These are phyloP conservation scores for Pachysandra terminalis DNA, from an alignment of 164 flowering plant genomes.

Conservation along the genomic window DNA sequence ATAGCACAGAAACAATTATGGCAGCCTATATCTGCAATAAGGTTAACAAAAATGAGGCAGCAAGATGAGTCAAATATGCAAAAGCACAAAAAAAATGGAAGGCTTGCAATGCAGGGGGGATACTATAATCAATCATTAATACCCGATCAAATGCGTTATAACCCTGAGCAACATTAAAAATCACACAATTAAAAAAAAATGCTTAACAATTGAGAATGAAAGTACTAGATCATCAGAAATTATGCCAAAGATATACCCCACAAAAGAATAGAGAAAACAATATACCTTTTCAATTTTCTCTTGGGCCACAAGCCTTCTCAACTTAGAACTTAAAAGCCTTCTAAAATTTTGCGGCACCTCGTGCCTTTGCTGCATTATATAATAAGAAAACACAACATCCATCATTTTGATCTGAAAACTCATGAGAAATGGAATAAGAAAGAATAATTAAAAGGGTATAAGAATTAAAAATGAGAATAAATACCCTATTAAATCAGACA, in stretches of 20 bases:
- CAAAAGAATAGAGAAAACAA: not conserved
- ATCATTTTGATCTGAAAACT: not conserved
- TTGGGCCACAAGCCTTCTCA: conserved; percentile 68
- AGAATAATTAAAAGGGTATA: not conserved
- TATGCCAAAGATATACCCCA: not conserved
- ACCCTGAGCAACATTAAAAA: not conserved
- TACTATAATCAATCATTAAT: too few species aligned
- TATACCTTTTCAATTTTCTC: conserved; percentile 84
- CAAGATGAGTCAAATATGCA: too few species aligned
- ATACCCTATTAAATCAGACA: too few species aligned
- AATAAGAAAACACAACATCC: not conserved
- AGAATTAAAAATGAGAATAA: not conserved
- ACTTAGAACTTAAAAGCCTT: conserved; percentile 56
- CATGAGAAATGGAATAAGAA: not conserved
- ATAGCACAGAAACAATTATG: too few species aligned
- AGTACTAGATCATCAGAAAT: not conserved
- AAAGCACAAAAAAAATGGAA: too few species aligned
- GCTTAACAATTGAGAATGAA: too few species aligned
- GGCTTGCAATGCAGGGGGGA: too few species aligned
- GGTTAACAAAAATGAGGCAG: too few species aligned
- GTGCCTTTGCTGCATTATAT: conserved; percentile 60
- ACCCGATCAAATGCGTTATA: too few species aligned
- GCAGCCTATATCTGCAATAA: too few species aligned
- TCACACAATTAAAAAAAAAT: too few species aligned
- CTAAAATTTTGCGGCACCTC: conserved; percentile 71